A percentile compares a stretch with the other conserved stretches of the same genome.
Evolutionary conservation across 345 rosid genomes (phyloP).

Genomic region (Punica granatum): DNA sequence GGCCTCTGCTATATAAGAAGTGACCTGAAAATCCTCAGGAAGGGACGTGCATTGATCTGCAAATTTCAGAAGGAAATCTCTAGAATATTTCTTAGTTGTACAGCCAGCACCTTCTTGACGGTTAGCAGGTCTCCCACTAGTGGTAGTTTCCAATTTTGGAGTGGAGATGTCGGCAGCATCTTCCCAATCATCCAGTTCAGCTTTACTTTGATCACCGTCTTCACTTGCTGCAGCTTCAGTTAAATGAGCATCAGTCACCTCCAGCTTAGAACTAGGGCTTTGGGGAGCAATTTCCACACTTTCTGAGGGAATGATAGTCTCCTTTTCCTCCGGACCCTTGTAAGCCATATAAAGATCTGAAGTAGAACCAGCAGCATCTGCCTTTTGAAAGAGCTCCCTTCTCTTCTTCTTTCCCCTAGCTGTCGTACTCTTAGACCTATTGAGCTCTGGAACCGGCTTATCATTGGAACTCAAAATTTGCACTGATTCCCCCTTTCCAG

Average conservation of each 20-base stretch:
- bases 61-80: slow-evolving; percentile 87
- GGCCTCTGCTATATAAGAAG: slow-evolving; percentile 39
- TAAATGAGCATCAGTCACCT: slow-evolving; percentile 20
- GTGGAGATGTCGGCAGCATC: slow-evolving; percentile 86
- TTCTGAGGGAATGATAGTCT: slow-evolving; percentile 21
- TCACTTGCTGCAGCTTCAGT: slow-evolving; percentile 25
- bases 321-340: slow-evolving; percentile 85
- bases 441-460: slow-evolving; percentile 31
- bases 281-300: slow-evolving; percentile 19
- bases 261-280: slow-evolving; percentile 29
- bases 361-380: slow-evolving; percentile 87
- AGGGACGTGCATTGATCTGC: slow-evolving; percentile 57
- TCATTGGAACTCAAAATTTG: slow-evolving; percentile 42
- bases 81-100: slow-evolving; percentile 69
- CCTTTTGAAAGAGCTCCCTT: slow-evolving; percentile 70
- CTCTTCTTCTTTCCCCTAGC: slow-evolving; percentile 44
- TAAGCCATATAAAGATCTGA: slow-evolving; percentile 86
- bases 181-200: slow-evolving; percentile 96
- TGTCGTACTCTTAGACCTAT: slow-evolving; percentile 35
- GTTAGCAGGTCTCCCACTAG: slow-evolving; percentile 16
- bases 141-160: slow-evolving; percentile 56
- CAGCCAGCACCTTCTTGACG: slow-evolving; percentile 23
- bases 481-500: slow-evolving; percentile 19
- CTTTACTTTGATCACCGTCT: slow-evolving; percentile 32
- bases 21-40: slow-evolving; percentile 52